Percentiles rank a stretch among this genome's conserved stretches.
Evolutionary conservation across 208 protist genomes (phyloP).

Genomic region (Leishmania amazonensis): DNA sequence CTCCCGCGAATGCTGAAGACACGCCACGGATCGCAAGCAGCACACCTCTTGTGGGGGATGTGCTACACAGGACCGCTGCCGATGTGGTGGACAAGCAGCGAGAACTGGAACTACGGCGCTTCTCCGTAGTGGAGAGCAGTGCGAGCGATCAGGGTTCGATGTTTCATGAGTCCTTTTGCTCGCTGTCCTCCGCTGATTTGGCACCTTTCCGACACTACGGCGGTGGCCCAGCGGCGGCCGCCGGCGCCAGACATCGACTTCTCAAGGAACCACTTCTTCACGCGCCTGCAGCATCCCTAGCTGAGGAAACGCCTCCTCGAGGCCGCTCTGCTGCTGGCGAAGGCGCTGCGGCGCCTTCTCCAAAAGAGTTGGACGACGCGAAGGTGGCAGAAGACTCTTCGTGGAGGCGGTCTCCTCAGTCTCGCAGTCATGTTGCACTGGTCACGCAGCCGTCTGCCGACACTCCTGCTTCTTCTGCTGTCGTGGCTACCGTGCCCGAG

Average conservation of each 20-base stretch:
- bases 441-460: background rate
- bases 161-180: background rate
- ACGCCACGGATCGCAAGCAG: background rate
- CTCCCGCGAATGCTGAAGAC: constrained; percentile 1
- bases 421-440: background rate
- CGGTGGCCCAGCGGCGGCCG: background rate
- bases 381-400: background rate
- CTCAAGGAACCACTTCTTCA: background rate
- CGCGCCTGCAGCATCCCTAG: background rate
- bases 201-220: background rate
- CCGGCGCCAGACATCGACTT: background rate
- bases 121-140: constrained; percentile 8
- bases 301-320: background rate
- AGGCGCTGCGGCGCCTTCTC: background rate
- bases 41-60: background rate
- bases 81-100: background rate
- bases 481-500: background rate
- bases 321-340: background rate
- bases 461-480: background rate
- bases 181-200: background rate
- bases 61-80: background rate
- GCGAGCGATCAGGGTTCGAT: background rate
- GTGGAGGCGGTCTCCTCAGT: background rate
- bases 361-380: background rate
- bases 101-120: constrained; percentile 1